These are phyloP conservation scores for Phialophora macrospora DNA, from an alignment of 2,329 filamentous ascomycete species.

Conservation along the genomic window DNA sequence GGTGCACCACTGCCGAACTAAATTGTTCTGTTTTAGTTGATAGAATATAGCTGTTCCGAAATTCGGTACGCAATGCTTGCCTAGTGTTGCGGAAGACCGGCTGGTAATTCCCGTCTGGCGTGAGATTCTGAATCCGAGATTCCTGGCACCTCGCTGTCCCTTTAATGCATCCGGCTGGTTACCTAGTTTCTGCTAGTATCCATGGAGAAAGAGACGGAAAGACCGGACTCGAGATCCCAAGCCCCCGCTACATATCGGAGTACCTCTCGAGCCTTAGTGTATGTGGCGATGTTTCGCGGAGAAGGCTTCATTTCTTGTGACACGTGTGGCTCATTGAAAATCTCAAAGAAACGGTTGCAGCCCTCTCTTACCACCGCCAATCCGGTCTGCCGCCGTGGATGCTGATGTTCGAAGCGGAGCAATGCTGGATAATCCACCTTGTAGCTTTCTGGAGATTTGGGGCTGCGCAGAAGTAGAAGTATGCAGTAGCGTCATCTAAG, in stretches of 20 bases:
- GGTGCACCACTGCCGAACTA: background rate
- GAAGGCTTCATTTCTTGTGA: background rate
- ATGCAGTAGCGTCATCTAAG: constrained; percentile 17
- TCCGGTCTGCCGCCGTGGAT: background rate
- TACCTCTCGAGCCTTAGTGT: background rate
- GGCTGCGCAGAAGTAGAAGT: background rate
- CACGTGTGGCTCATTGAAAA: background rate
- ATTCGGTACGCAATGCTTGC: background rate
- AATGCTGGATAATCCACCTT: background rate
- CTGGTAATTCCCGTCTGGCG: background rate
- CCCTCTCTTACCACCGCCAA: background rate
- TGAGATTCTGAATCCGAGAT: background rate
- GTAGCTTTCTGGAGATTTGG: background rate
- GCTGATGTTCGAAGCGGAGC: background rate
- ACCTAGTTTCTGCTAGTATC: background rate
- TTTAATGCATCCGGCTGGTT: background rate
- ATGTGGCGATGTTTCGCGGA: background rate
- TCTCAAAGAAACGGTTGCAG: background rate
- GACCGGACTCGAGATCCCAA: background rate
- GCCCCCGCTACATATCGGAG: background rate
- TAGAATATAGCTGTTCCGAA: background rate
- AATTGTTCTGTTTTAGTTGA: background rate
- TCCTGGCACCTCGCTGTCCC: background rate
- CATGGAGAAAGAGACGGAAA: background rate
- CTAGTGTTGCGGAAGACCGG: background rate